A percentile compares a stretch with the other conserved stretches of the same genome.
Evolutionary conservation across 768 basidiomycete species (phyloP).

Genomic region (Hypholoma sublateritium): DNA sequence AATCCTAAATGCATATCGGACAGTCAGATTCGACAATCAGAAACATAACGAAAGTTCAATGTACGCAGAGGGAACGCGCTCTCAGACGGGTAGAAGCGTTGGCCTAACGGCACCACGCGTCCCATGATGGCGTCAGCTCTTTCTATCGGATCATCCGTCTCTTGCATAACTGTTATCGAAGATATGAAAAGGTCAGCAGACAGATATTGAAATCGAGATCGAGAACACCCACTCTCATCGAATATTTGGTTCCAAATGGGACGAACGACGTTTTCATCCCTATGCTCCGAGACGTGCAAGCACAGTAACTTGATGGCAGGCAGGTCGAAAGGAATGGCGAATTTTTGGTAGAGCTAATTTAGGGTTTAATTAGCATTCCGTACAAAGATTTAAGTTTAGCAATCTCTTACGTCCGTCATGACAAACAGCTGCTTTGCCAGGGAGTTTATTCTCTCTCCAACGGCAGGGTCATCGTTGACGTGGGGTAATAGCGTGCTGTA

Average conservation of each 20-base stretch:
- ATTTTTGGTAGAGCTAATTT: conserved; percentile 79
- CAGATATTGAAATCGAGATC: neutral
- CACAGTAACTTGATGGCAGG: conserved; percentile 85
- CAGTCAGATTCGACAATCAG: conserved; percentile 2
- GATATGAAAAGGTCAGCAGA: neutral
- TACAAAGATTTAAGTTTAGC: neutral
- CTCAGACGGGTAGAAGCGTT: conserved; percentile 89
- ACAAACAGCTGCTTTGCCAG: conserved; percentile 64
- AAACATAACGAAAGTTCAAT: conserved; percentile 25
- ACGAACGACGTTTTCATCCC: conserved; percentile 76
- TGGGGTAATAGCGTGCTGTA: conserved; percentile 66
- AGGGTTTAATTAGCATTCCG: conserved; percentile 10
- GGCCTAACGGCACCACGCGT: conserved; percentile 70
- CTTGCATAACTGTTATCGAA: conserved; percentile 47
- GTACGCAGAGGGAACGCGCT: conserved; percentile 85
- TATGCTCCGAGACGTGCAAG: conserved; percentile 91
- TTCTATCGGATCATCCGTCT: conserved; percentile 51
- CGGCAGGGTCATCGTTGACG: conserved; percentile 57
- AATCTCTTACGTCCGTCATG: conserved; percentile 74
- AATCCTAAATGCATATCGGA: conserved; percentile 54
- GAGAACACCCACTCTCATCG: conserved; percentile 59
- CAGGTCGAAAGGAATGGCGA: conserved; percentile 84
- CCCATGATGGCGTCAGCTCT: conserved; percentile 63
- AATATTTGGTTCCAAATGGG: conserved; percentile 91
- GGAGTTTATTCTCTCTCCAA: conserved; percentile 61